Percentiles rank a stretch among this genome's conserved stretches.
These are phyloP conservation scores for Podila clonocystis DNA, from an alignment of 192 early-diverging fungal genomes.

Conservation along the genomic window DNA sequence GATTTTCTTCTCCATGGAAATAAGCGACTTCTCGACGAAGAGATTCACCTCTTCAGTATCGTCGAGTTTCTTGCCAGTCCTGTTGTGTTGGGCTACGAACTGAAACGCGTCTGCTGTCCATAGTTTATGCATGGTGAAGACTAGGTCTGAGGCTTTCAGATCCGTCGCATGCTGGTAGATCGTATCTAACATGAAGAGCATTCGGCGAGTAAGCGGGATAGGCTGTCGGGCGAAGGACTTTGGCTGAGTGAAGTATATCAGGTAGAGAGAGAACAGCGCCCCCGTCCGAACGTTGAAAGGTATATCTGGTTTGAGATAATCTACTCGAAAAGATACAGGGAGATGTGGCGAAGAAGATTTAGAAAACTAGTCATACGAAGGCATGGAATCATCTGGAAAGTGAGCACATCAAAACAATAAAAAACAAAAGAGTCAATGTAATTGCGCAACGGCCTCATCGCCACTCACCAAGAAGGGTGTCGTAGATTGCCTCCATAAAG, in stretches of 20 bases:
- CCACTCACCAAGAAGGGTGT: constrained; percentile 11
- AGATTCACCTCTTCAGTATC: not conserved
- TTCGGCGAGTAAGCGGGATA: constrained; percentile 10
- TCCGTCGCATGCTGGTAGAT: constrained; percentile 20
- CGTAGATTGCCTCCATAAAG: constrained; percentile 4
- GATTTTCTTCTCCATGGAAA: constrained; percentile 18
- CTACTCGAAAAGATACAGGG: not conserved
- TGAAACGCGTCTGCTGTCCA: constrained; percentile 9
- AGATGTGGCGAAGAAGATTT: not conserved
- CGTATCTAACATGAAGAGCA: constrained; percentile 1
- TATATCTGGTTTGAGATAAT: constrained; percentile 1
- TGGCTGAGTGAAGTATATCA: constrained; percentile 34
- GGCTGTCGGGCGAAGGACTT: not conserved
- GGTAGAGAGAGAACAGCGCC: constrained; percentile 11
- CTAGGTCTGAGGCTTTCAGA: constrained; percentile 4
- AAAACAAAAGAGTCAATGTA: no score
- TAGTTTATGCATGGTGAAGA: constrained; percentile 20
- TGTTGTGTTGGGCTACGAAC: constrained; percentile 11
- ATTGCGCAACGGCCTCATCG: not conserved
- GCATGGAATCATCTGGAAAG: no score
- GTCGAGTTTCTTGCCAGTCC: not conserved
- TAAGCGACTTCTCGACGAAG: not conserved
- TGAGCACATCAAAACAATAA: no score
- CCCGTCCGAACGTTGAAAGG: constrained; percentile 1
- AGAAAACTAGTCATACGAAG: no score